Evolutionary conservation across 1,284 basidiomycete genomes (phyloP).

Genomic region (Cystobasidium pallidum): DNA sequence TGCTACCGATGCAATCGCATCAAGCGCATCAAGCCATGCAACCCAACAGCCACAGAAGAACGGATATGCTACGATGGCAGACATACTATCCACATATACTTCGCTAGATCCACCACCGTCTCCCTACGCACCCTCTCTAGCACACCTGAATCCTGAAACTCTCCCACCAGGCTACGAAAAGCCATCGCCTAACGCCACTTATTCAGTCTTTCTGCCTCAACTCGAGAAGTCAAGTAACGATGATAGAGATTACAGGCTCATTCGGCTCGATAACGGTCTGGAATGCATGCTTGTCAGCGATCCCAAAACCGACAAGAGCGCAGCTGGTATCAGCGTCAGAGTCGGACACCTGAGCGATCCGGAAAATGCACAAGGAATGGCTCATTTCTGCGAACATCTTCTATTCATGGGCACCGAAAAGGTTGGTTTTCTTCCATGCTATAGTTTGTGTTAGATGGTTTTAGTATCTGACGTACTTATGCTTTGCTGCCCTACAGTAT

Average conservation of each 20-base stretch:
- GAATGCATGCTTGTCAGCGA: conserved; percentile 87
- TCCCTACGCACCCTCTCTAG: conserved; percentile 80
- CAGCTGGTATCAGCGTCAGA: conserved; percentile 90
- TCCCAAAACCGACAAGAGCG: conserved; percentile 80
- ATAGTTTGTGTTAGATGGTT: no score
- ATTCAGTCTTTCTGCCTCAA: conserved; percentile 65
- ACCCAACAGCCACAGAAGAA: conserved; percentile 5
- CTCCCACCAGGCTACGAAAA: conserved; percentile 38
- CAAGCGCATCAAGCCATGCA: conserved; percentile 2
- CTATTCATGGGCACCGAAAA: conserved; percentile 77
- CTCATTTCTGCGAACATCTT: conserved; percentile 93
- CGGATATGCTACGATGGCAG: conserved; percentile 23
- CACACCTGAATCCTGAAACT: conserved; percentile 53
- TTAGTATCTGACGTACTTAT: not conserved
- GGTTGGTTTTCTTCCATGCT: conserved; percentile 47
- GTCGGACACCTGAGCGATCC: conserved; percentile 95
- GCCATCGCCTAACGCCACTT: conserved; percentile 63
- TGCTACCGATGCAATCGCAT: not conserved
- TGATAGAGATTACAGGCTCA: conserved; percentile 75
- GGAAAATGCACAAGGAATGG: conserved; percentile 66
- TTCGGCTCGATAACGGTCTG: conserved; percentile 83
- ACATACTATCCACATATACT: conserved; percentile 18
- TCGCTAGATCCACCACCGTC: conserved; percentile 25
- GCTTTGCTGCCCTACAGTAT: conserved; percentile 61
- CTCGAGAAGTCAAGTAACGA: conserved; percentile 77